Evolutionary conservation across 2,329 filamentous ascomycete genomes (phyloP).

Genomic region (Hymenotorrendiella dingleyae): DNA sequence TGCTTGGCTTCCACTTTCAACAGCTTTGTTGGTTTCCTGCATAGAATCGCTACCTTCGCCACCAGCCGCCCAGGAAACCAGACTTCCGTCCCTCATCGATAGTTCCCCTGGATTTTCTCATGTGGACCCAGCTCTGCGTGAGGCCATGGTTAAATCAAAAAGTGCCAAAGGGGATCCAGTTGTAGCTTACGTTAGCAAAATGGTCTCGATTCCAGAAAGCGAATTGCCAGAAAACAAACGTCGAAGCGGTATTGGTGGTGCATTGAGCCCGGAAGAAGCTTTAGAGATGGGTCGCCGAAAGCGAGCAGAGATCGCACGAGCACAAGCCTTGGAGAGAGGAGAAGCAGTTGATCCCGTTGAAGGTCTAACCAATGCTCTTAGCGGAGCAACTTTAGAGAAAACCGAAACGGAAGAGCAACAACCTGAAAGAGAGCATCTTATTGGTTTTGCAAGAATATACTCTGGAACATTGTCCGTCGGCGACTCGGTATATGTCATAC

Average conservation of each 20-base stretch:
- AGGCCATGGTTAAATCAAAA: slow-evolving; percentile 81
- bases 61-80: slow-evolving; percentile 67
- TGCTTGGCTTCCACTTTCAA: slow-evolving; percentile 87
- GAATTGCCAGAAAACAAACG: slow-evolving; percentile 85
- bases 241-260: slow-evolving; percentile 55
- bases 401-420: slow-evolving; percentile 48
- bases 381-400: slow-evolving; percentile 54
- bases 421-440: slow-evolving; percentile 76
- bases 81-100: slow-evolving; percentile 73
- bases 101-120: slow-evolving; percentile 70
- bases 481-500: slow-evolving; percentile 83
- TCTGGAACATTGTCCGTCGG: slow-evolving; percentile 86
- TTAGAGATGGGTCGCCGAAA: slow-evolving; percentile 82
- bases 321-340: slow-evolving; percentile 48
- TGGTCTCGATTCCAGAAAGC: slow-evolving; percentile 91
- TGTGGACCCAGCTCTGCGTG: slow-evolving; percentile 62
- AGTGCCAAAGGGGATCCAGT: slow-evolving; percentile 65
- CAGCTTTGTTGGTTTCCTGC: slow-evolving; percentile 86
- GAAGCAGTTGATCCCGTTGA: slow-evolving; percentile 32
- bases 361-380: slow-evolving; percentile 51
- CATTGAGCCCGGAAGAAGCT: slow-evolving; percentile 83
- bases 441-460: slow-evolving; percentile 91
- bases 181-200: slow-evolving; percentile 95
- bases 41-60: slow-evolving; percentile 90
- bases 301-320: slow-evolving; percentile 74